Base-by-base conservation (phyloP, 768 basidiomycete species). In the Lactarius vividus region DNA sequence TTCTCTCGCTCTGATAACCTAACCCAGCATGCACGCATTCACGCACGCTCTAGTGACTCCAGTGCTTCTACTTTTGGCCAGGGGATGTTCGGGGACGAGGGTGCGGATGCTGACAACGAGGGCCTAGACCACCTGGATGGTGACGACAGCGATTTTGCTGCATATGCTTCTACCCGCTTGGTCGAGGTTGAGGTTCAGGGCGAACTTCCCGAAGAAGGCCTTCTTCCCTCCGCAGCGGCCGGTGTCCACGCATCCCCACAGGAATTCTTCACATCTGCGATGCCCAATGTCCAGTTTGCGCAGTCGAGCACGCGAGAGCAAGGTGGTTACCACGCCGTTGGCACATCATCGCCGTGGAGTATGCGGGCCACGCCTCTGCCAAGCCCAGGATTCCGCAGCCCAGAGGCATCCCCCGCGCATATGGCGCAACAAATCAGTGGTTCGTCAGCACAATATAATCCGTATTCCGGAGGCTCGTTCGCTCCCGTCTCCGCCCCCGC, bases 1-100 rank as follows among this genome's bases (percentile, higher is more conserved):
- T 97, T 97, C 76, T 92, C 91, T 70, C 81, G 94, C 73, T 88
- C 88, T 73, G 96, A 96, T 74, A 96, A 96, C 72, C 82, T 98
- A 46, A 85, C 84, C 26, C 93, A 96, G 75, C 96, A 98, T 74
- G 73, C 88, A 65, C 84, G 92, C 67, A 94, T 92, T 57, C 95
- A 96, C 76, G 81, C 82, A 62, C 78, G 83, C 53, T 79, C 77
- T 16, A 78, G 72, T 46, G 71, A 68, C 4, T 40, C 49, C 4
- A 55, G 77, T 73, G 63, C 74, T 65, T 18, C 57, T 23, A 10
- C 52, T 39, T 67, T 46, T 16, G 62, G 62, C 11, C 20, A 57
- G 16, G 61, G 49, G 28, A 54, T 63, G 37, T 59, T 46, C 18
- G 72, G 72, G 16, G 76, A 74, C 46, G 68, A 71, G 59, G 76